Evolutionary conservation across 371 early-diverging fungal genomes (phyloP), one percentile per base, ranked within the genome.

Genomic region (Mucor irregularis): DNA sequence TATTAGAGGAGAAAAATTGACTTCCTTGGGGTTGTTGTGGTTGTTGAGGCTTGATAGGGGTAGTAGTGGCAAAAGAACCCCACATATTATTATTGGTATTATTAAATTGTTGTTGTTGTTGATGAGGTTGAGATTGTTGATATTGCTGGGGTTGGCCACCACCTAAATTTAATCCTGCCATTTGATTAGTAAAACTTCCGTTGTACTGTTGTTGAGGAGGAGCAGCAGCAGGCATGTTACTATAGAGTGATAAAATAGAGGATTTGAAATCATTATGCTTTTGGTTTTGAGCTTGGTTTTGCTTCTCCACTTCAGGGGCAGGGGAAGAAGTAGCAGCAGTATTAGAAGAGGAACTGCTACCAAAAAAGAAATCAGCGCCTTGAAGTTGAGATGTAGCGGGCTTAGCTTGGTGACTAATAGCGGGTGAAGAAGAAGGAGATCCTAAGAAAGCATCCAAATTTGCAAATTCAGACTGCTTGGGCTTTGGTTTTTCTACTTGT

Each of bases 231-330:
- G 55, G 57, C 38, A 59, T 65, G 22, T 34, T 52, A 39, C 62
- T 66, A 39, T 84, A 84, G 26, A 84, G 49, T 4, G 85, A 84
- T 22, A 84, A 64, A 61, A 84, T 82, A 8, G 80, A 80, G 16
- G 80, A 78, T 50, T 82, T 82, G 55, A 82, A 62, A 50, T 82
- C 80, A 29, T 73, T 58, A 16, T 74, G 74, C 19, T 69, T 63
- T 35, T 53, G 57, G 14, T 50, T 49, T 54, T 59, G 65, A 30
- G 42, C 43, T 24, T 43, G 46, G 40, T 56, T 76, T 45, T 57
- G 52, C 0, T 38, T 53, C 37, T 42, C 40, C 7, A 13, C 50
- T 17, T 25, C 31, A 7, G 35, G 9, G 22, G 57, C 25, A 13
- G 62, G 22, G 17, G 49, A 24, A 25, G 49, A 31, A 19, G 46